Base-by-base conservation (phyloP, 1,284 basidiomycete genomes). In the Mycena citricolor region DNA sequence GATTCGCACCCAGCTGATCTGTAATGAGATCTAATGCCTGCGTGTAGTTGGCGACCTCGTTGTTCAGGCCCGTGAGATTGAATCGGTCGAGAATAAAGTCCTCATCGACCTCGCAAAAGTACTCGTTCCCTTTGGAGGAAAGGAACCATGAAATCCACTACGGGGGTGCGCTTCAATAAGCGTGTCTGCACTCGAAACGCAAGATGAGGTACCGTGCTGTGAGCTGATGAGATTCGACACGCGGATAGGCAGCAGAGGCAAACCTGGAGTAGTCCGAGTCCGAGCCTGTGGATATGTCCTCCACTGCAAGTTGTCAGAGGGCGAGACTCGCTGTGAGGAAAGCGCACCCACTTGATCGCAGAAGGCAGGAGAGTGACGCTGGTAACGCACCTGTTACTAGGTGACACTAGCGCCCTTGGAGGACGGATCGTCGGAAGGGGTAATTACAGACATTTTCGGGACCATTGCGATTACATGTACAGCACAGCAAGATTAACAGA, bases 71-170 rank as follows among this genome's bases (percentile, higher is more conserved):
- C 1, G 95, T 99, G 44, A 99, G 76, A 68, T 98, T 99, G 81
- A 99, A 98, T 34, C 95, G 81, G 70, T 99, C 95, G 38, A 98
- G 77, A 58, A 99, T 98, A 68, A 98, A 99, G 68, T 98, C 95
- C 62, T 98, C 94, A 63, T 99, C 97, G 54, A 99, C 92, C 71
- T 99, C 94, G 68, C 94, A 97, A 65, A 98, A 99, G 74, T 99
- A 99, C 70, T 99, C 95, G 68, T 90, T 90, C 40, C 88, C 88
- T 63, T 90, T 94, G n/a, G 93, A 95, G 6, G 93, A 93, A 21
- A 99, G 76, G 66, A 98, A 99, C 95, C 95, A 98, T 5, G 93
- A 92, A 58, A 97, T 94, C 94, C 94, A 98, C 86, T 87, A 56
- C 12, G 42, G 6, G 36, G 31, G 32, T 13, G 28, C 12, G 21